A percentile compares a stretch with the other conserved stretches of the same genome.
Evolutionary conservation across 768 basidiomycete genomes (phyloP).

Genomic region (Rhizopogon sp.): DNA sequence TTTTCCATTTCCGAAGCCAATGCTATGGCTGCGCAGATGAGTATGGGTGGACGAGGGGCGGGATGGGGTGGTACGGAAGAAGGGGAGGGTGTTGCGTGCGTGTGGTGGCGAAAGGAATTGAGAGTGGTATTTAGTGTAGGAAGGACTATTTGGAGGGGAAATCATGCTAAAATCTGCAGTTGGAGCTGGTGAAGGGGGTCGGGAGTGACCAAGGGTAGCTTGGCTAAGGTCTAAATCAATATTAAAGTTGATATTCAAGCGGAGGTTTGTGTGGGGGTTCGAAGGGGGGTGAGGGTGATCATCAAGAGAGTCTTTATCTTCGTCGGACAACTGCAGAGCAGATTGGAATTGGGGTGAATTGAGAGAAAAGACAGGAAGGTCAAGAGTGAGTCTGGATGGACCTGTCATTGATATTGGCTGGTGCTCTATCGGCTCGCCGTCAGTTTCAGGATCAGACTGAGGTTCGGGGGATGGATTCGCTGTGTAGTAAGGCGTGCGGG

Average conservation of each 20-base stretch:
- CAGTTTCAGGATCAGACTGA: constrained; percentile 1
- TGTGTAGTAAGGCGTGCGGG: constrained; percentile 28
- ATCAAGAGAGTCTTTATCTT: constrained; percentile 13
- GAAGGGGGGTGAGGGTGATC: constrained; percentile 22
- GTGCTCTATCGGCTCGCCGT: not conserved
- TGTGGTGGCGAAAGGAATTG: constrained; percentile 21
- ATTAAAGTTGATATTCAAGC: constrained; percentile 14
- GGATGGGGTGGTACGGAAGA: constrained; percentile 24
- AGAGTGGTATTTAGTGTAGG: constrained; percentile 28
- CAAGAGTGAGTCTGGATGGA: not conserved
- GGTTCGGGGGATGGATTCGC: constrained; percentile 27
- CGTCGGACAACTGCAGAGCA: not conserved
- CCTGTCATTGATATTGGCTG: not conserved
- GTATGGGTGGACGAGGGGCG: not conserved
- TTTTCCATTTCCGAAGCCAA: constrained; percentile 16
- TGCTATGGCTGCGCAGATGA: constrained; percentile 6
- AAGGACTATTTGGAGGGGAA: constrained; percentile 34
- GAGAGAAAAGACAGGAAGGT: not conserved
- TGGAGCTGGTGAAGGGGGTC: constrained; percentile 40
- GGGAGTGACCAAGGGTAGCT: constrained; percentile 5
- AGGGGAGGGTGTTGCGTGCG: constrained; percentile 23
- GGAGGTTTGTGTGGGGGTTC: constrained; percentile 20
- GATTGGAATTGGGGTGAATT: not conserved
- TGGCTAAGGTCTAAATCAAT: constrained; percentile 3
- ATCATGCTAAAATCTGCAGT: constrained; percentile 45